phyloP scores from a whole-genome alignment of 2,329 filamentous ascomycete species.

The Madurella fahalii region DNA sequence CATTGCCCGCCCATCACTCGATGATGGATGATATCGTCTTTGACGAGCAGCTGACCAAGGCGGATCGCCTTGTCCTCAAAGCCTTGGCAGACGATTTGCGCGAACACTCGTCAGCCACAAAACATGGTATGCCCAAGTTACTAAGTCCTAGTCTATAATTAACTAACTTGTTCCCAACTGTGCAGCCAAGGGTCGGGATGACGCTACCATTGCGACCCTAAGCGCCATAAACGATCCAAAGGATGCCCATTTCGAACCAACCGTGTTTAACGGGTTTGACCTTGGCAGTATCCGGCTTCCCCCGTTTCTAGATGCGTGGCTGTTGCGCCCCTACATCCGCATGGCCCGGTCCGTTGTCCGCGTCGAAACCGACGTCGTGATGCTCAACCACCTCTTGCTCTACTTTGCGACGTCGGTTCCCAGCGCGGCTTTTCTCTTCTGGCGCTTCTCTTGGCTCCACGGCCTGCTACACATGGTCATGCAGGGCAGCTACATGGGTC shows the following conservation, averaged over 20 bases:
- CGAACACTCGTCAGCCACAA: neutral
- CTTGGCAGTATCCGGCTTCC: constrained; percentile 24
- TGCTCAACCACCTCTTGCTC: constrained; percentile 70
- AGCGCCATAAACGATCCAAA: constrained; percentile 40
- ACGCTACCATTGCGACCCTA: constrained; percentile 31
- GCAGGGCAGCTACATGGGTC: constrained; percentile 64
- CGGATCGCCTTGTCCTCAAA: constrained; percentile 1
- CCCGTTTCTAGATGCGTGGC: constrained; percentile 34
- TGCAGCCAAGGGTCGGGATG: neutral
- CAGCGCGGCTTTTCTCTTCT: constrained; percentile 62
- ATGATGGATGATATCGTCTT: constrained; percentile 2
- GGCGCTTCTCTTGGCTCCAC: constrained; percentile 63
- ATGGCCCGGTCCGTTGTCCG: constrained; percentile 56
- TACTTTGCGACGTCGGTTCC: constrained; percentile 68
- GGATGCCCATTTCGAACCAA: constrained; percentile 42
- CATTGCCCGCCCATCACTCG: neutral
- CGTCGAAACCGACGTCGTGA: constrained; percentile 67
- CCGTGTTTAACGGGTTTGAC: constrained; percentile 42
- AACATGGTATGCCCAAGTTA: neutral
- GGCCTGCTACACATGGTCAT: constrained; percentile 62
- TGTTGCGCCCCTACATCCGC: constrained; percentile 47
- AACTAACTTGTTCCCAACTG: too few species aligned
- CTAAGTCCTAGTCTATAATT: neutral
- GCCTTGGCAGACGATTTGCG: neutral
- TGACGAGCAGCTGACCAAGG: neutral